Percentiles rank a stretch among this genome's conserved stretches.
These are phyloP conservation scores for Symbiodinium pilosum DNA, from an alignment of 73 alveolate genomes.

Conservation along the genomic window DNA sequence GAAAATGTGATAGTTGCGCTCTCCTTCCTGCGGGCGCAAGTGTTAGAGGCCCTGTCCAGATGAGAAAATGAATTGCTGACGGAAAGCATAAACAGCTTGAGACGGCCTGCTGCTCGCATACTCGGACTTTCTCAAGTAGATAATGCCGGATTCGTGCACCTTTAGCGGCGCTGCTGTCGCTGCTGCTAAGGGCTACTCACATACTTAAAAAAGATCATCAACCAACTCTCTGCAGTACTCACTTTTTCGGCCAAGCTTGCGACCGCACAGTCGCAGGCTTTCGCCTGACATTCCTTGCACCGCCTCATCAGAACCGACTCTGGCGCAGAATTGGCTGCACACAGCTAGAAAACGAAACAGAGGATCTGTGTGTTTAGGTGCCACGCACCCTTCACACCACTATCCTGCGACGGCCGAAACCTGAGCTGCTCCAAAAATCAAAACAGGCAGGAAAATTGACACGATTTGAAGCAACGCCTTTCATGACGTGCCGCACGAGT, in stretches of 20 bases:
- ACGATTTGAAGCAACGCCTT: too few species aligned
- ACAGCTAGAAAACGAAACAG: too few species aligned
- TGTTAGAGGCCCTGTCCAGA: too few species aligned
- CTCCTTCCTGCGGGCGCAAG: slow-evolving; percentile 95
- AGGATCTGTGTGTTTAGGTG: background rate
- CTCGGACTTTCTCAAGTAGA: slow-evolving; percentile 98
- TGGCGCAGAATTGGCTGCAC: too few species aligned
- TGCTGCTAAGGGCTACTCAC: background rate
- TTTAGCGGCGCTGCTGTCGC: background rate
- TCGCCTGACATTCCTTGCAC: slow-evolving; percentile 91
- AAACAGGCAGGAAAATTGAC: too few species aligned
- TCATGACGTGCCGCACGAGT: too few species aligned
- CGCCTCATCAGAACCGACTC: slow-evolving; percentile 31
- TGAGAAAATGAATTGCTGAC: background rate
- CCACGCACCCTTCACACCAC: slow-evolving; percentile 50
- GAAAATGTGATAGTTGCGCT: slow-evolving; percentile 98
- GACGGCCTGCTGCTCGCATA: slow-evolving; percentile 96
- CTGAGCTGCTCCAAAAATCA: background rate
- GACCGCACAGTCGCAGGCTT: slow-evolving; percentile 67
- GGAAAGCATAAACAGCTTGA: background rate
- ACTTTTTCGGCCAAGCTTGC: background rate
- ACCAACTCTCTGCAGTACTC: background rate
- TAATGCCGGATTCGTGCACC: slow-evolving; percentile 96
- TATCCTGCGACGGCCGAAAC: slow-evolving; percentile 30
- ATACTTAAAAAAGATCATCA: background rate